phyloP scores from a whole-genome alignment of 768 basidiomycete genomes.

The Collybia nuda region DNA sequence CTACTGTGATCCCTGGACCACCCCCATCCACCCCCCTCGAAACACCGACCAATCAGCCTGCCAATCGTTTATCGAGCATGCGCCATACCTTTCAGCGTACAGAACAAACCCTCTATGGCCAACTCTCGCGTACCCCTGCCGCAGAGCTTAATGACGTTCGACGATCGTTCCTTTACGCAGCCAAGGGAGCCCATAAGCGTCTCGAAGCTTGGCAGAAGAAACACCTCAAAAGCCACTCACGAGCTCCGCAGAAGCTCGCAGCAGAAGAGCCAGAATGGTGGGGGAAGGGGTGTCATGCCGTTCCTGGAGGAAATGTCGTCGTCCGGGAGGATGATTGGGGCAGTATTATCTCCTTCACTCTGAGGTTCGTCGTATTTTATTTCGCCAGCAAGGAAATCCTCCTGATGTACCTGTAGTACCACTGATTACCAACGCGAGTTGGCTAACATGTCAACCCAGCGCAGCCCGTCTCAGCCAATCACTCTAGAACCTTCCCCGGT shows the following conservation, averaged over 20 bases:
- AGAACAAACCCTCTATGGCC: conserved; percentile 59
- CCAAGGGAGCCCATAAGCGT: conserved; percentile 52
- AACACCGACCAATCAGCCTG: conserved; percentile 25
- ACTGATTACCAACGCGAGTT: conserved; percentile 57
- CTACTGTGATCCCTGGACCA: conserved; percentile 7
- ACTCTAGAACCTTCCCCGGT: background rate
- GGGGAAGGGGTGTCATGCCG: conserved; percentile 54
- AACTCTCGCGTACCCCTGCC: conserved; percentile 47
- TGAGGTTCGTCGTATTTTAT: conserved; percentile 45
- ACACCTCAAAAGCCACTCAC: conserved; percentile 36
- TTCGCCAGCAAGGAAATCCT: background rate
- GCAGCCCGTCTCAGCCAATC: conserved; percentile 14
- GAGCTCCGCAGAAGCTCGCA: conserved; percentile 20
- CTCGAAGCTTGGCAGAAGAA: conserved; percentile 66
- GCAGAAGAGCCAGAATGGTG: conserved; percentile 66
- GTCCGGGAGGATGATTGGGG: conserved; percentile 75
- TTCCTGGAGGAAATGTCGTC: conserved; percentile 67
- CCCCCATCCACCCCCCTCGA: conserved; percentile 14
- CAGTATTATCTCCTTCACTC: conserved; percentile 74
- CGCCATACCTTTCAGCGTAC: conserved; percentile 56
- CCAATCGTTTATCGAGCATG: conserved; percentile 44
- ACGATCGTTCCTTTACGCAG: conserved; percentile 51
- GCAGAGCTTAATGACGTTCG: conserved; percentile 61
- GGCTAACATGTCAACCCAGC: conserved; percentile 32
- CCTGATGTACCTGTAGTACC: conserved; percentile 38